These are phyloP conservation scores for Papilionanthe hybrid DNA, from an alignment of 116 monocot species.

Conservation along the genomic window DNA sequence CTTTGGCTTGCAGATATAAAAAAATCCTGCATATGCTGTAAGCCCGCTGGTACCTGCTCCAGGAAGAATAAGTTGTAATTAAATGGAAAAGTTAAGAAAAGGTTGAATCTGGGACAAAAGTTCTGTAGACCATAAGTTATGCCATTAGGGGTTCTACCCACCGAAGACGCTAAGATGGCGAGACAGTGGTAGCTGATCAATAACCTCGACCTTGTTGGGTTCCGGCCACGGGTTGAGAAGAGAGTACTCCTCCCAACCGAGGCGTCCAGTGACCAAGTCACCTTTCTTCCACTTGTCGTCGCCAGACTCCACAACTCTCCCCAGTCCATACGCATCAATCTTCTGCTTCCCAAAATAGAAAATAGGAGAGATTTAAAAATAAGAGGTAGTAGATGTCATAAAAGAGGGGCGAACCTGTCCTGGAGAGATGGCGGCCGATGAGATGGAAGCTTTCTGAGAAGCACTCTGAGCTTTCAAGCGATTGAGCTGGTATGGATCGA, in stretches of 20 bases:
- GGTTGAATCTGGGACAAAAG: background rate
- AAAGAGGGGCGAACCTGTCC: conserved; percentile 11
- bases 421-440: background rate
- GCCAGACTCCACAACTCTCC: conserved; percentile 35
- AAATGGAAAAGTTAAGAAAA: background rate
- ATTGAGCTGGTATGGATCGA: conserved; percentile 54
- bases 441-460: conserved; percentile 3
- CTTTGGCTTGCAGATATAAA: conserved; percentile 33
- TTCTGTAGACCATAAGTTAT: background rate
- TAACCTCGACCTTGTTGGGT: conserved; percentile 20
- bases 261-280: conserved; percentile 25
- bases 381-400: background rate
- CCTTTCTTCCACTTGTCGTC: conserved; percentile 22
- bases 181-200: conserved; percentile 20
- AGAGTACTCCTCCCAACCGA: conserved; percentile 47
- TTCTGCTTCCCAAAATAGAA: conserved; percentile 13
- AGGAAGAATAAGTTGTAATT: background rate
- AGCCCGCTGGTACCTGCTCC: conserved; percentile 17
- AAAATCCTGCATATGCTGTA: conserved; percentile 46
- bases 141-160: background rate
- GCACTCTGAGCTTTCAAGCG: conserved; percentile 42
- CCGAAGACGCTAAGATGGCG: conserved; percentile 30
- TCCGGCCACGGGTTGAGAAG: conserved; percentile 15
- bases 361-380: background rate
- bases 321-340: conserved; percentile 23